Evolutionary conservation across 345 rosid species (phyloP).

Genomic region (Salix brachista): DNA sequence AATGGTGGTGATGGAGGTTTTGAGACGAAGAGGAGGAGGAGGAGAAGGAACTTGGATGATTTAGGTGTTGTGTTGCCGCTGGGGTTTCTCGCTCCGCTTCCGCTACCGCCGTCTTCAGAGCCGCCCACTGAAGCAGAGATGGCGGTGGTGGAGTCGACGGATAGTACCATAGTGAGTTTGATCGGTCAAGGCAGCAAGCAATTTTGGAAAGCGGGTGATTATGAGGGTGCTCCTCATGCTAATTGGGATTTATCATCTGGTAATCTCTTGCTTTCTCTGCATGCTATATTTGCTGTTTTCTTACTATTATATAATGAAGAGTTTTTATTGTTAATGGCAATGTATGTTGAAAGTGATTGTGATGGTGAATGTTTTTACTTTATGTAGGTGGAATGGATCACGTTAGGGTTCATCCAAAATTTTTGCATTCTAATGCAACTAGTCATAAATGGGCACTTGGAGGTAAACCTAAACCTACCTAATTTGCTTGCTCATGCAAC

Average conservation of each 20-base stretch:
- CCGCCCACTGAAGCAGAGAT: conserved; percentile 5
- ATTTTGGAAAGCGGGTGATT: conserved; percentile 97
- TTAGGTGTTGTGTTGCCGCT: conserved; percentile 34
- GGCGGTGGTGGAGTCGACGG: background rate
- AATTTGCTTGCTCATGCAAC: background rate
- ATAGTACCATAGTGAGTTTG: conserved; percentile 5
- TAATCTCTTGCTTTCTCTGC: conserved; percentile 11
- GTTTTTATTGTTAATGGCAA: background rate
- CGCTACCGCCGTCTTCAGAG: conserved; percentile 14
- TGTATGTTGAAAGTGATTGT: background rate
- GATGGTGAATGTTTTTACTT: background rate
- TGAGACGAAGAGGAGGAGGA: conserved; percentile 6
- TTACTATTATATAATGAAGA: background rate
- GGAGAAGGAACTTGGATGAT: conserved; percentile 27
- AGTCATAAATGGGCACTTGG: conserved; percentile 99
- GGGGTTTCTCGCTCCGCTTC: conserved; percentile 50
- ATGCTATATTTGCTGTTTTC: background rate
- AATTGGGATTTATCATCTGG: conserved; percentile 55
- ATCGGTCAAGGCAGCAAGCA: conserved; percentile 41
- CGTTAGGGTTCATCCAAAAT: conserved; percentile 94
- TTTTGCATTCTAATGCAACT: conserved; percentile 94
- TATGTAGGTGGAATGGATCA: conserved; percentile 72
- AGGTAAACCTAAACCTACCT: conserved; percentile 38
- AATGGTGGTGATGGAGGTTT: conserved; percentile 11
- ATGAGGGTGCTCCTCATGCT: conserved; percentile 45